A percentile compares a stretch with the other conserved stretches of the same genome.
Conservation (phyloP, 2,329 filamentous ascomycete species). For the Sporothrix globosa region DNA sequence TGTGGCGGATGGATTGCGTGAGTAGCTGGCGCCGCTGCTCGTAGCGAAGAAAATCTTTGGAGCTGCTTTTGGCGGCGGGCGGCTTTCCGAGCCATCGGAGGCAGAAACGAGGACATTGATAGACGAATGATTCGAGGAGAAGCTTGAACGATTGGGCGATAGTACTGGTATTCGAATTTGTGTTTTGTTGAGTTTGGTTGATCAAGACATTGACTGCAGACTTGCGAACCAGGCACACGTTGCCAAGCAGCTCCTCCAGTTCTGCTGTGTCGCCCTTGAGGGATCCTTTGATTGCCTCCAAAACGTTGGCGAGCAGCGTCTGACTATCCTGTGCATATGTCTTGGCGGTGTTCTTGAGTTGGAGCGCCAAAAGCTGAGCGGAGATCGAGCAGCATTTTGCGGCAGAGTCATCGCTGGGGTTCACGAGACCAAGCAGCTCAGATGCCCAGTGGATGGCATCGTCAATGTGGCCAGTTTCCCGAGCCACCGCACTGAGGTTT, state of each 20-base stretch:
- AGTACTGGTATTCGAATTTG: neutral
- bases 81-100: conserved; percentile 64
- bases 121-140: conserved; percentile 60
- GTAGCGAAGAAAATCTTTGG: conserved; percentile 63
- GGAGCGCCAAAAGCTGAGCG: conserved; percentile 59
- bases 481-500: conserved; percentile 51
- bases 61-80: conserved; percentile 53
- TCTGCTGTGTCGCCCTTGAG: conserved; percentile 63
- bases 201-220: conserved; percentile 56
- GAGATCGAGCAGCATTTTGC: conserved; percentile 57
- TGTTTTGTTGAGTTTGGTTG: conserved; percentile 15
- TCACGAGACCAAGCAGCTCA: conserved; percentile 49
- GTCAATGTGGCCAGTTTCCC: conserved; percentile 52
- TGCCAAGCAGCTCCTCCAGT: conserved; percentile 63
- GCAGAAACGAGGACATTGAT: conserved; percentile 63
- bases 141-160: conserved; percentile 37
- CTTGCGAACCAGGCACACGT: conserved; percentile 59
- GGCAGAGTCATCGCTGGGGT: conserved; percentile 49
- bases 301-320: conserved; percentile 52
- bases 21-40: conserved; percentile 62
- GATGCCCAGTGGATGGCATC: conserved; percentile 61
- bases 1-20: conserved; percentile 56
- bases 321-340: conserved; percentile 46
- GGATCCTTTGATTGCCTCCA: conserved; percentile 60
- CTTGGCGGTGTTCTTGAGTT: conserved; percentile 52